Evolutionary conservation across 371 early-diverging fungal genomes (phyloP), one percentile per base, ranked within the genome.

Genomic region (Catenaria anguillulae): DNA sequence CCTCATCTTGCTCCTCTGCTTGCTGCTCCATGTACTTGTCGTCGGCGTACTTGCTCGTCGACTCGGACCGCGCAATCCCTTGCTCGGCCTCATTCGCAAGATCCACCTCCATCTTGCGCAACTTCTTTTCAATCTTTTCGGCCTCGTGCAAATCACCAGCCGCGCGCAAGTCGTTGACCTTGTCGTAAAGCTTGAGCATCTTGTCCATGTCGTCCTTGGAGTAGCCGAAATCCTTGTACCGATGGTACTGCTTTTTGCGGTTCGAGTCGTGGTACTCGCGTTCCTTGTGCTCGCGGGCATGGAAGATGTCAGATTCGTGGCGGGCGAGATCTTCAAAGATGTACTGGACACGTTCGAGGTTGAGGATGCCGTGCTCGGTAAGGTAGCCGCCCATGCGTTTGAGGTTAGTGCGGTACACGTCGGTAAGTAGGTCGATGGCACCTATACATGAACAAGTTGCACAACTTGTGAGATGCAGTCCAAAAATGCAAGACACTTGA

Each of bases 301-400:
- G 72, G 69, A 97, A 94, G 26, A 89, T 87, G n/a, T 75, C 70
- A 56, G 90, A 90, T 71, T 96, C 97, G 61, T 83, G 75, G 63
- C 78, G 76, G 33, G 89, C 93, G 29, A 96, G 77, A 56, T 90
- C 89, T 24, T 78, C 76, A 63, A 94, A 78, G 33, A 95, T 70
- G 23, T 80, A 68, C 70, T 90, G 86, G 0, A 85, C 87, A 2
- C 86, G 76, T 46, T 80, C 75, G 64, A 95, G 66, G 63, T 94
- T 82, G 19, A 93, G 83, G 21, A 84, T 80, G 12, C 98, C 97
- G 63, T 81, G 78, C 52, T 86, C 71, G 1, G 95, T 96, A 62
- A 97, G 76, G 72, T 87, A 97, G 1, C 90, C 90, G 55, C 90
- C 91, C 78, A 85, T 83, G 33, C 69, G 64, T 4, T 80, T 79